Conservation (phyloP, 768 basidiomycete species). For the Gymnopilus junonius region DNA sequence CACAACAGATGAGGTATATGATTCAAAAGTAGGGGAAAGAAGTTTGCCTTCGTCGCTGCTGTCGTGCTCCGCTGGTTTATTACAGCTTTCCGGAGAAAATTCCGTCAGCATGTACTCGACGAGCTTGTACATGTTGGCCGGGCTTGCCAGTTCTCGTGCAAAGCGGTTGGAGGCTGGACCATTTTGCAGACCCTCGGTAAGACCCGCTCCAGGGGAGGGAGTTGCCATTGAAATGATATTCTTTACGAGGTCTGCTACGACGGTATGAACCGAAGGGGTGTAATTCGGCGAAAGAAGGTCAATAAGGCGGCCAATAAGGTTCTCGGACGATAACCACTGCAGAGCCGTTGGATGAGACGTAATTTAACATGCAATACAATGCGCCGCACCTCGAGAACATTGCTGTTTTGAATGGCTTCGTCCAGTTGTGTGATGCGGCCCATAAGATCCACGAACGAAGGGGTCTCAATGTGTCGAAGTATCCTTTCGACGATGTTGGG, state of each 20-base stretch:
- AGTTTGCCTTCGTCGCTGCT: conserved; percentile 22
- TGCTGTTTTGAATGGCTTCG: conserved; percentile 78
- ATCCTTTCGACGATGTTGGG: conserved; percentile 82
- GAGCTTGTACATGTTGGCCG: conserved; percentile 71
- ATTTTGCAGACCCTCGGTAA: conserved; percentile 71
- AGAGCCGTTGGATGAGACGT: conserved; percentile 8
- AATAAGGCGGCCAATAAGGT: conserved; percentile 80
- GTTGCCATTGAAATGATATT: conserved; percentile 94
- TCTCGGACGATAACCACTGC: conserved; percentile 88
- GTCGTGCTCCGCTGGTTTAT: conserved; percentile 22
- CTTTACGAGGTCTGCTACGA: conserved; percentile 91
- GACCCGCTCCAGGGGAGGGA: conserved; percentile 77
- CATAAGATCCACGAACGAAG: conserved; percentile 90
- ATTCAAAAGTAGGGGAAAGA: conserved; percentile 44
- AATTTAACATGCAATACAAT: conserved; percentile 26
- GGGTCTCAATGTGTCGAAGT: conserved; percentile 83
- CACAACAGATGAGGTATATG: conserved; percentile 78
- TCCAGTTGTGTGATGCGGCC: conserved; percentile 90
- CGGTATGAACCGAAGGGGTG: conserved; percentile 76
- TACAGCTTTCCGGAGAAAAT: conserved; percentile 39
- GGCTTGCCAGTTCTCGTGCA: conserved; percentile 83
- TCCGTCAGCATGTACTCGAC: conserved; percentile 78
- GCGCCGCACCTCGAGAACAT: conserved; percentile 83
- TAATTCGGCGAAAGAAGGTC: conserved; percentile 81
- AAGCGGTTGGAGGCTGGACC: conserved; percentile 84